These are phyloP conservation scores for Arthrobotrys entomopaga DNA, from an alignment of 2,329 filamentous ascomycete species.

Conservation along the genomic window DNA sequence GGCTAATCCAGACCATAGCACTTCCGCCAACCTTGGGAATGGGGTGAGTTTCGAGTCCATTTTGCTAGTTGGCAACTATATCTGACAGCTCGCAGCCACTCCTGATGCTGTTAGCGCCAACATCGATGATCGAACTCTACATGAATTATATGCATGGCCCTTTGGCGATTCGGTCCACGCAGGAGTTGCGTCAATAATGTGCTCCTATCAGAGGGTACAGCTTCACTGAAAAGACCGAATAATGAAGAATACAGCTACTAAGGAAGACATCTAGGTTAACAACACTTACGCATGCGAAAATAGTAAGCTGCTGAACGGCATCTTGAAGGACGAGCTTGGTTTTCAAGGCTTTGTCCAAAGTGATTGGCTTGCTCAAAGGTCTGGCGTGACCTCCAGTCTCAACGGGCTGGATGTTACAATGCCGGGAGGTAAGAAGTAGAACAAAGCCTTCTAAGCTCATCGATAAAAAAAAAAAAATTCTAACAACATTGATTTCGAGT, in stretches of 20 bases:
- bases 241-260: constrained; percentile 3
- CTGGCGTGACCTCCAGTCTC: constrained; percentile 69
- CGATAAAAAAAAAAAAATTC: not conserved
- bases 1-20: constrained; percentile 9
- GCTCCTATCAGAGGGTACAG: constrained; percentile 73
- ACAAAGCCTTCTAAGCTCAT: not conserved
- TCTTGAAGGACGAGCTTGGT: constrained; percentile 84
- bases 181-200: constrained; percentile 84
- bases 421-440: constrained; percentile 66
- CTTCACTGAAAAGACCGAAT: not conserved
- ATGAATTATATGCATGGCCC: constrained; percentile 86
- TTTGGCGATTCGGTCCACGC: constrained; percentile 83
- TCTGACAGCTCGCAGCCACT: constrained; percentile 15
- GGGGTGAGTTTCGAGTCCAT: constrained; percentile 12
- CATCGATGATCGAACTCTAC: constrained; percentile 78
- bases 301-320: constrained; percentile 80
- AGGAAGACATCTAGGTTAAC: constrained; percentile 66
- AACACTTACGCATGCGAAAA: constrained; percentile 78
- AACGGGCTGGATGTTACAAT: constrained; percentile 85
- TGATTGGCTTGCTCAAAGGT: constrained; percentile 87
- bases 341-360: constrained; percentile 88
- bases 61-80: not conserved
- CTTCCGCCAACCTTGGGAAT: constrained; percentile 41
- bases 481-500: constrained; percentile 1
- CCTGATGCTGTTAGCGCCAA: constrained; percentile 64